Percentiles rank a stretch among this genome's conserved stretches.
Conservation (phyloP, 768 basidiomycete species). For the Mycena indigotica region DNA sequence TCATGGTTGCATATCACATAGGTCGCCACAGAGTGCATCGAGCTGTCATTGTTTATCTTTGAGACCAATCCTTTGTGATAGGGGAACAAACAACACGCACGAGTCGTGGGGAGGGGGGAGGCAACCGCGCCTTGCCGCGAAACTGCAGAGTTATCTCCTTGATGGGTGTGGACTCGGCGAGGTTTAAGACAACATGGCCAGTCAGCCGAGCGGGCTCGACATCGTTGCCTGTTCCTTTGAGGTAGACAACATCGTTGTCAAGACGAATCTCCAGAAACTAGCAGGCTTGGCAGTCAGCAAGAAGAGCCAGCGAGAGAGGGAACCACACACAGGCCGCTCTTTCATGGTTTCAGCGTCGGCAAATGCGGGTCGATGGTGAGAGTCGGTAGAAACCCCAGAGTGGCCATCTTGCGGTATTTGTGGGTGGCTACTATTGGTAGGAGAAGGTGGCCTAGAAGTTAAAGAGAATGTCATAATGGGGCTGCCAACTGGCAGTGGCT, state of each 20-base stretch:
- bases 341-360: conserved; percentile 14
- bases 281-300: background rate
- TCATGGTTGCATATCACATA: conserved; percentile 79
- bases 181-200: conserved; percentile 78
- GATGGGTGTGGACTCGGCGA: conserved; percentile 80
- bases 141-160: conserved; percentile 85
- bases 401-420: conserved; percentile 19
- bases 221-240: conserved; percentile 81
- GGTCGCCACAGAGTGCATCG: conserved; percentile 46
- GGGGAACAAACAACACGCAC: conserved; percentile 54
- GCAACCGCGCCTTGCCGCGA: conserved; percentile 78
- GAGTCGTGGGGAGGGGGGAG: conserved; percentile 56
- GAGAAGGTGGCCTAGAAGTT: conserved; percentile 19
- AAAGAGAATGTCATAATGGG: conserved; percentile 18
- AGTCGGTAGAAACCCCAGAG: background rate
- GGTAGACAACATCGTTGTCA: conserved; percentile 64
- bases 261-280: conserved; percentile 71
- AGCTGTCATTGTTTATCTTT: conserved; percentile 28
- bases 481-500: background rate
- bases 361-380: conserved; percentile 13
- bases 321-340: conserved; percentile 17
- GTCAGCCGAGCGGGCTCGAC: conserved; percentile 81
- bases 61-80: background rate
- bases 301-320: background rate
- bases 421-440: conserved; percentile 3